These are phyloP conservation scores for Eucalyptus shirleyi DNA, from an alignment of 345 rosid genomes.

Conservation along the genomic window DNA sequence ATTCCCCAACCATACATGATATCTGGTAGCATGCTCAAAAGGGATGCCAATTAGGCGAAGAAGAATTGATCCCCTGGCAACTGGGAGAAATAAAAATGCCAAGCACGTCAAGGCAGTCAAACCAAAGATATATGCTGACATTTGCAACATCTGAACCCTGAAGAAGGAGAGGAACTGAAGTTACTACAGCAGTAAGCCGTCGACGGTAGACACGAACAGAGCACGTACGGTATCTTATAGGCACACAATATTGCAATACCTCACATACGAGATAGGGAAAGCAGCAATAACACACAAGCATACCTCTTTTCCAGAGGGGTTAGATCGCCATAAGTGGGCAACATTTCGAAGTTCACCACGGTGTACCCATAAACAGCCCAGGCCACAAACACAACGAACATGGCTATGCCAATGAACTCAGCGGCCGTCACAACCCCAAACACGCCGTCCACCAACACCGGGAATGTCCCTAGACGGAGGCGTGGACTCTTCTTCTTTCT, in stretches of 20 bases:
- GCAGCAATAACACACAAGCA: neutral
- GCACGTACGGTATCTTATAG: neutral
- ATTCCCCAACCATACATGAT: constrained; percentile 25
- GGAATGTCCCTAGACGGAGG: constrained; percentile 11
- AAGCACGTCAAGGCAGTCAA: constrained; percentile 7
- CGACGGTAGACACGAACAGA: neutral
- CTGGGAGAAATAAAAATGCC: constrained; percentile 15
- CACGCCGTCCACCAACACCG: constrained; percentile 14
- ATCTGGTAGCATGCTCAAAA: constrained; percentile 6
- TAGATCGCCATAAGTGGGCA: neutral
- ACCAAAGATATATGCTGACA: constrained; percentile 3
- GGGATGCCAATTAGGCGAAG: constrained; percentile 10
- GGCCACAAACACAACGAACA: neutral
- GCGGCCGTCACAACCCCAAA: constrained; percentile 20
- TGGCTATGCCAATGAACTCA: constrained; percentile 12
- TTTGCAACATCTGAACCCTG: constrained; percentile 8
- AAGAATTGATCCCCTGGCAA: constrained; percentile 12
- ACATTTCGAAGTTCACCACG: neutral
- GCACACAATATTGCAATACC: neutral
- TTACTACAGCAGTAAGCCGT: neutral
- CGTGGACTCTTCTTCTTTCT: neutral
- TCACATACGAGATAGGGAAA: neutral
- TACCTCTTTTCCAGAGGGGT: constrained; percentile 6
- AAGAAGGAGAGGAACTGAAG: neutral
- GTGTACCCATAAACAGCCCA: constrained; percentile 7